Base-by-base conservation (phyloP, 352 stramenopile species). In the Phytophthora sansomeana region DNA sequence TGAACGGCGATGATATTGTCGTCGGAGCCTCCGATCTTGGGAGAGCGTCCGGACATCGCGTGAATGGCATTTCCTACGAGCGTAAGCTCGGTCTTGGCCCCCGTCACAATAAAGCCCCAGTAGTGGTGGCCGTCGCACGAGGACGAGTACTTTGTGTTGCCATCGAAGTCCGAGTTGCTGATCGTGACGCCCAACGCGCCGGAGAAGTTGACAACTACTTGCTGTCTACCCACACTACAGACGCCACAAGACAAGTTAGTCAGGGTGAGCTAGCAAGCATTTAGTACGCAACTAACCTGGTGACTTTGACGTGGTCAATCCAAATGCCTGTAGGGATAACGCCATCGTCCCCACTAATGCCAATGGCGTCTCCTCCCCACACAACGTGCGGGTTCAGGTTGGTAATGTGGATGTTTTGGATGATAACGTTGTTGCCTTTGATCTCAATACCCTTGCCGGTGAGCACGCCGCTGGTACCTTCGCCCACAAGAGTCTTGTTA, bases 381-480 rank as follows among this genome's bases (percentile, higher is more conserved):
- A 85, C 64, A 8, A 78, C 16, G 38, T 80, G 71, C 11, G 71
- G 74, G 65, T 85, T 85, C 29, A 81, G 49, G 49, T 84, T 69
- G 10, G 65, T 81, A 62, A 84, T 77, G 67, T 84, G 60, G 43
- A 84, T 69, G 43, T 81, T 81, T 58, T 84, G 73, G 16, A 84
- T 30, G 21, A 84, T 84, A 30, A 84, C 63, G 66, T 81, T 84
- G 60, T 65, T 63, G 32, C 73, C 72, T 1, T 41, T 62, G 46
- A 81, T 62, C 26, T 55, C 58, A 4, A 80, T 49, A 8, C 74
- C 74, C 41, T 79, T 82, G 59, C 74, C 72, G 51, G 72, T 60
- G 43, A 83, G 77, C 26, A 76, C 57, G 21, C 68, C 72, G 14
- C 59, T 80, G 11, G 39, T 74, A 43, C 68, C 75, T 52, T 76